Evolutionary conservation across 192 early-diverging fungal species (phyloP), one percentile per base, ranked within the genome.

Genomic region (Coemansia sp.): DNA sequence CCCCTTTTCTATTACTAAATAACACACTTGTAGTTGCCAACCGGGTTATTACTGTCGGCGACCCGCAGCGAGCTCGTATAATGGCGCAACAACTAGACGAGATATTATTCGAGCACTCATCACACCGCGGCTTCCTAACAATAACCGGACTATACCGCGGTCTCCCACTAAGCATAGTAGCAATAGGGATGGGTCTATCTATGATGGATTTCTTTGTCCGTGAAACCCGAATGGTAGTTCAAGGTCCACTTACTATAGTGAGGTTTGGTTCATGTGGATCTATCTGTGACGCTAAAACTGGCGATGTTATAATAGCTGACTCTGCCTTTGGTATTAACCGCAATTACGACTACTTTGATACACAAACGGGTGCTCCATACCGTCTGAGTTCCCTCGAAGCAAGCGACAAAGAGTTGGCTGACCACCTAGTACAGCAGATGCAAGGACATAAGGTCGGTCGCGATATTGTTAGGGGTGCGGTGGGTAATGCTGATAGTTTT

Each of bases 171-270:
- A 87, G 88, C 33, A 93, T 97, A 47, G 87, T 96, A 42, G 94
- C 96, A 20, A 96, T 97, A 54, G 89, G 89, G 9, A 92, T 91
- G 90, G 96, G 96, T 18, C 75, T 87, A 18, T 78, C 91, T 3
- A 95, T 94, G 90, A 93, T 94, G 89, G 96, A 97, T 76, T 93
- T 97, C 67, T 91, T 97, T 70, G 88, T 97, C 18, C 88, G 96
- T 24, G 96, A 98, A 77, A 86, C 87, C 24, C 87, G 96, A 43
- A 91, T 92, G 41, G 89, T 94, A 5, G 88, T 90, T 7, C 72
- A 87, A 12, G 96, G 96, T 0, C 91, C 91, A 3, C 66, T 98
- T 71, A 70, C 85, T 15, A 93, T 97, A 24, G 89, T 95, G 52
- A 81, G 95, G 31, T 68, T 96, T 62, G 96, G 96, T 0, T 93